phyloP scores from a whole-genome alignment of 192 early-diverging fungal genomes.

The Phycomyces nitens region DNA sequence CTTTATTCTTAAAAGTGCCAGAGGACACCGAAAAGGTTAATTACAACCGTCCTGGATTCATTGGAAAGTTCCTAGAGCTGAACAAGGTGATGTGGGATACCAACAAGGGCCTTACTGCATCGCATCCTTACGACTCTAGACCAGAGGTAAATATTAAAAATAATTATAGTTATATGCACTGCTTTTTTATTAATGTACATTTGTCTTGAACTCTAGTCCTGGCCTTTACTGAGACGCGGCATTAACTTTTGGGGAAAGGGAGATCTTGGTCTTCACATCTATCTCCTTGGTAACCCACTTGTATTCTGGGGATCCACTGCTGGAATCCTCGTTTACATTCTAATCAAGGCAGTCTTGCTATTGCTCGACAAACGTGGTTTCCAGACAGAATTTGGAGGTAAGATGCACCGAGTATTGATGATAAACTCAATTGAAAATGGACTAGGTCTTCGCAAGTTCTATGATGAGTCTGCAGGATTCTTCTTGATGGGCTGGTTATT shows the following conservation, averaged over 20 bases:
- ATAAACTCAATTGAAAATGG: background rate
- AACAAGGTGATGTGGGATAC: constrained; percentile 90
- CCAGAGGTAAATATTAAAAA: constrained; percentile 53
- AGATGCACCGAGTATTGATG: background rate
- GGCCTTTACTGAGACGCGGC: constrained; percentile 86
- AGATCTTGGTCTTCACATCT: constrained; percentile 72
- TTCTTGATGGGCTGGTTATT: constrained; percentile 80
- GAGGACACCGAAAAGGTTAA: constrained; percentile 57
- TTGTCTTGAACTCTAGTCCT: too few species aligned
- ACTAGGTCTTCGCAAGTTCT: constrained; percentile 40
- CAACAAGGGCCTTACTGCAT: constrained; percentile 85
- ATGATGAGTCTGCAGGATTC: constrained; percentile 65
- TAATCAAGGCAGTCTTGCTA: constrained; percentile 49
- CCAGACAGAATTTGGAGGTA: constrained; percentile 39
- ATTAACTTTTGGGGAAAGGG: constrained; percentile 88
- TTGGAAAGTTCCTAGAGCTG: constrained; percentile 87
- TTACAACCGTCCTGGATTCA: constrained; percentile 68
- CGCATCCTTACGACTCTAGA: constrained; percentile 94
- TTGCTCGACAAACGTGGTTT: constrained; percentile 63
- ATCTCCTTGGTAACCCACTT: constrained; percentile 90
- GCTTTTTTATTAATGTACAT: too few species aligned
- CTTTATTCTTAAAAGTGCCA: constrained; percentile 45
- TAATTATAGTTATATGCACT: too few species aligned
- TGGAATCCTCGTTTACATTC: constrained; percentile 57
- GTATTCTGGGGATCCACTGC: constrained; percentile 76